Evolutionary conservation across 2,329 filamentous ascomycete genomes (phyloP), one percentile per base, ranked within the genome.

Genomic region (Escovopsis weberi): DNA sequence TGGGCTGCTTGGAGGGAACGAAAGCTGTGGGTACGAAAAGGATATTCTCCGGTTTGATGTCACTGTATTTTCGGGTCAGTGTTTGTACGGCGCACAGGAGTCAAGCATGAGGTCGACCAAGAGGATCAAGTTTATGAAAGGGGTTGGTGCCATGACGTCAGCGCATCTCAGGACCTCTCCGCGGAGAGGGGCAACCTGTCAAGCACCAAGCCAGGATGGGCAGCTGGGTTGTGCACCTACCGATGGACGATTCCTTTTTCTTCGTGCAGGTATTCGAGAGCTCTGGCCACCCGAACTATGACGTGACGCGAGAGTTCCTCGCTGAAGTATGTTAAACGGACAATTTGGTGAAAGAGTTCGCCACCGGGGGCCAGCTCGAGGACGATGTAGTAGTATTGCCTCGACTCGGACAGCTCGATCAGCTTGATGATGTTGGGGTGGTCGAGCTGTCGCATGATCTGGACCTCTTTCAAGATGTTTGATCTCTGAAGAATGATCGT

Each of bases 21-120:
- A 91, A 80, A 0, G 86, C 82, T 45, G 80, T 84, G 4, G 88
- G 89, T 53, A 85, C 85, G 64, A 95, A 98, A 3, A 98, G 69
- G 43, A 98, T 78, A 56, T 98, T 98, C 63, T 98, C 91, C 0
- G 91, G 91, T 64, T 98, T 98, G 65, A 98, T 98, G 59, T 95
- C 88, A 62, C 87, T 95, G 56, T 44, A 37, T 40, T 45, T 43
- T n/a, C n/a, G n/a, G n/a, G n/a, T n/a, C n/a, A n/a, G n/a, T n/a
- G n/a, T n/a, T n/a, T n/a, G n/a, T n/a, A n/a, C n/a, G n/a, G n/a
- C n/a, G n/a, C n/a, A n/a, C n/a, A n/a, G n/a, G n/a, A n/a, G n/a
- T n/a, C n/a, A n/a, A n/a, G n/a, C 46, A 38, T 44, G 33, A 35
- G 23, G 41, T 45, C 32, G 43, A 47, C 43, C 9, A 37, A 26